Percentiles rank a stretch among this genome's conserved stretches.
phyloP scores from a whole-genome alignment of 371 early-diverging fungal genomes.

The Mortierella sp. region DNA sequence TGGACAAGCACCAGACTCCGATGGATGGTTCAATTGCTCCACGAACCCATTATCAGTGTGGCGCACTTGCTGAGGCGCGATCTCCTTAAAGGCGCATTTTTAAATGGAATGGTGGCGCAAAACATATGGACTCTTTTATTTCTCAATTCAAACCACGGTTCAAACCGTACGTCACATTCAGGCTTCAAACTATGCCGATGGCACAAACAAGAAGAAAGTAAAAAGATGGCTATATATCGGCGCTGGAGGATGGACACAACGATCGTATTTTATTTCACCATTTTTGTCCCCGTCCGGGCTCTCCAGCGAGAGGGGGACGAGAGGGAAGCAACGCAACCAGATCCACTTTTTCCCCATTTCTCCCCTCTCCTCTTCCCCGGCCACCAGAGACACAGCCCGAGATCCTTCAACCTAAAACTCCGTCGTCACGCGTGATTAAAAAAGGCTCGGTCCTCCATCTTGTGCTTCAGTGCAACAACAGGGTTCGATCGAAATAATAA shows the following conservation, averaged over 20 bases:
- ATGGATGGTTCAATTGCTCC: not conserved
- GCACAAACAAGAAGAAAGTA: not conserved
- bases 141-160: not conserved
- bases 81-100: not conserved
- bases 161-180: no score
- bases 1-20: not conserved
- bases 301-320: not conserved
- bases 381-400: not conserved
- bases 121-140: no score
- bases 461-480: not conserved
- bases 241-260: not conserved
- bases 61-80: not conserved
- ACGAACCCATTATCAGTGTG: not conserved
- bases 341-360: not conserved
- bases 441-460: not conserved
- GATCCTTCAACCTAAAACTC: not conserved
- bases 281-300: not conserved
- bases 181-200: no score
- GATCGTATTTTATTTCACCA: not conserved
- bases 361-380: not conserved
- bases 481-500: not conserved
- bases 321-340: not conserved
- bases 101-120: not conserved
- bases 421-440: constrained; percentile 2
- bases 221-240: no score